A percentile compares a stretch with the other conserved stretches of the same genome.
Conservation (phyloP, 2,329 filamentous ascomycete species). For the Berkeleyomyces rouxiae region DNA sequence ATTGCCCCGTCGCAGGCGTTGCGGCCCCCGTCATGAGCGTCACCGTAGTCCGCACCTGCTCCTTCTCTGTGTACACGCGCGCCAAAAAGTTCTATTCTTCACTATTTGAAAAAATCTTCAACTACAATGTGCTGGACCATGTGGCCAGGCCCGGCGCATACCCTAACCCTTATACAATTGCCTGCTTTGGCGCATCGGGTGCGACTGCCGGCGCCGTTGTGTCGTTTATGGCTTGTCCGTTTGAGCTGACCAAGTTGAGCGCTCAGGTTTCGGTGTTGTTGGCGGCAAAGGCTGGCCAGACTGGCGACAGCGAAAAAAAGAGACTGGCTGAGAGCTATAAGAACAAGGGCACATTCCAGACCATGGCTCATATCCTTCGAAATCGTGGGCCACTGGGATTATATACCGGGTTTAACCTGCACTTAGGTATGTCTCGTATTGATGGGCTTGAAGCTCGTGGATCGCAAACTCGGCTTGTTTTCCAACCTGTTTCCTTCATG, state of each 20-base stretch:
- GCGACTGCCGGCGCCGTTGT: constrained; percentile 66
- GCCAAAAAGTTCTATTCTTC: constrained; percentile 58
- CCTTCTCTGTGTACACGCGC: constrained; percentile 64
- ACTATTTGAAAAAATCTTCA: constrained; percentile 50
- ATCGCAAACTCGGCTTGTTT: constrained; percentile 7
- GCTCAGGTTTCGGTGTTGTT: constrained; percentile 71
- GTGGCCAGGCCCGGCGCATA: constrained; percentile 54
- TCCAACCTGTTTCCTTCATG: background rate
- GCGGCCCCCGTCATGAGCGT: constrained; percentile 66
- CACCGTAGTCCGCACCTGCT: constrained; percentile 59
- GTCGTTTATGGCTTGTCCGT: constrained; percentile 68
- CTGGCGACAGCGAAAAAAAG: constrained; percentile 31
- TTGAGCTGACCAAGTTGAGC: constrained; percentile 78
- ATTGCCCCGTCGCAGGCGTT: constrained; percentile 35
- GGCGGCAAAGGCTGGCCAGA: constrained; percentile 28
- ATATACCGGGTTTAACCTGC: constrained; percentile 66
- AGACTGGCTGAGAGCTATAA: constrained; percentile 52
- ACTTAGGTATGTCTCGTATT: constrained; percentile 45
- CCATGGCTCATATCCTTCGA: constrained; percentile 59
- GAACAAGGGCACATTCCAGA: constrained; percentile 61
- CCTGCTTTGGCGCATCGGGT: constrained; percentile 62
- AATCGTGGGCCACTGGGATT: constrained; percentile 57
- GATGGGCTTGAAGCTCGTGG: background rate
- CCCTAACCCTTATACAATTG: constrained; percentile 55
- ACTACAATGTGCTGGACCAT: constrained; percentile 53